Evolutionary conservation across 2,329 filamentous ascomycete species (phyloP).

Genomic region (Stemphylium beticola): DNA sequence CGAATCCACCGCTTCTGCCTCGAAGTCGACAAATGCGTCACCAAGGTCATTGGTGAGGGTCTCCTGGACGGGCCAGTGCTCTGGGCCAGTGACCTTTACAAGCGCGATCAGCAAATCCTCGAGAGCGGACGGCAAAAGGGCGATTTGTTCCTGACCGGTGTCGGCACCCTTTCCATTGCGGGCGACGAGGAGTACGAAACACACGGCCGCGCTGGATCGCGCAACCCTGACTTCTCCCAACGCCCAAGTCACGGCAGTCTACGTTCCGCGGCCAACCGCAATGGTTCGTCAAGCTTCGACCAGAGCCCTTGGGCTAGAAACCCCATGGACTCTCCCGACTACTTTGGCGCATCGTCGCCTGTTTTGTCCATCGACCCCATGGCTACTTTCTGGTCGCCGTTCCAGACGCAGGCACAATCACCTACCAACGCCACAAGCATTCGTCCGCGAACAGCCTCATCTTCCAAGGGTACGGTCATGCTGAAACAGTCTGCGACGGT

Average conservation of each 20-base stretch:
- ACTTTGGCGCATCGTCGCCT: constrained; percentile 72
- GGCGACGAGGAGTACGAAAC: constrained; percentile 56
- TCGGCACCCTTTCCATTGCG: constrained; percentile 56
- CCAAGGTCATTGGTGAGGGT: constrained; percentile 82
- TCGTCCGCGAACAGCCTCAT: constrained; percentile 70
- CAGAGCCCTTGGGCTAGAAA: constrained; percentile 70
- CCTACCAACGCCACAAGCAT: constrained; percentile 67
- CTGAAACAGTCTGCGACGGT: constrained; percentile 61
- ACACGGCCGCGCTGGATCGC: constrained; percentile 45
- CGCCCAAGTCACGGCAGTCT: constrained; percentile 64
- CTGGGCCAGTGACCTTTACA: constrained; percentile 90
- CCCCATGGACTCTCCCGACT: constrained; percentile 71
- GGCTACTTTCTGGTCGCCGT: constrained; percentile 88
- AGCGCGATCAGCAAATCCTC: constrained; percentile 72
- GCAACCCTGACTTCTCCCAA: constrained; percentile 54
- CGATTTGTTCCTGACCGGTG: constrained; percentile 54
- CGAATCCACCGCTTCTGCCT: constrained; percentile 91
- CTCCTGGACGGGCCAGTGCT: constrained; percentile 84
- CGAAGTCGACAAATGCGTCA: constrained; percentile 85
- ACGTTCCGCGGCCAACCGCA: constrained; percentile 65
- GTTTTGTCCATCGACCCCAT: constrained; percentile 75
- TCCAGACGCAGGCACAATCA: constrained; percentile 70
- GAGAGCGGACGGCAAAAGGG: constrained; percentile 58
- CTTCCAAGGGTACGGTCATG: constrained; percentile 71
- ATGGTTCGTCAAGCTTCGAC: constrained; percentile 73